Evolutionary conservation across 768 basidiomycete genomes (phyloP), one percentile per base, ranked within the genome.

Genomic region (Clathrus columnatus): DNA sequence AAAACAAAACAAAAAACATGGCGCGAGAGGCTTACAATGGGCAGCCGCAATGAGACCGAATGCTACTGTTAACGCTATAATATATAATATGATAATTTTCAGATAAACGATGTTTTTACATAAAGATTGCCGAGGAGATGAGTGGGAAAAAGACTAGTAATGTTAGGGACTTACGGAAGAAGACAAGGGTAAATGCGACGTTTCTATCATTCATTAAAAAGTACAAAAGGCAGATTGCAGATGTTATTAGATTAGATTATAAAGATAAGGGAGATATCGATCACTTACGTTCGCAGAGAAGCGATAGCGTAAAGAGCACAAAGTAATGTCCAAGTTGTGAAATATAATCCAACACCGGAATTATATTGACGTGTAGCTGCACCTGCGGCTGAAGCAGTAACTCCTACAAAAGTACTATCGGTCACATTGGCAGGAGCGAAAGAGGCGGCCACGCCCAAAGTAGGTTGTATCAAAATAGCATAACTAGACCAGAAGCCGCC

Each of bases 401-500:
- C 50, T 4, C 54, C 54, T 18, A 11, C 51, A 16, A 53, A 44
- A 8, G 32, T 53, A 18, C 18, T 45, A 27, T 57, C 56, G 18
- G 56, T 51, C 18, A 57, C 18, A 36, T 50, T 56, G 27, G 36
- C 23, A 3, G 57, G 52, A 14, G 57, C 52, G 20, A 58, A 58
- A 28, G 43, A 46, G 16, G 57, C 57, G 4, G 57, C 57, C 7
- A 58, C 36, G n/a, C 46, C 18, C 17, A 58, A 52, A 27, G 52
- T 44, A 3, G 57, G 57, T 24, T 51, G 50, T 42, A 58, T 45
- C 44, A 51, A 46, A n/a, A 58, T 54, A 5, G 17, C 57, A 41
- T 54, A 58, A 11, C 27, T 45, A 45, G 32, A 4, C 57, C 57
- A 58, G 52, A 58, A 58, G 18, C 57, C 57, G 16, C 57, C 57